Conservation (phyloP, 495 filamentous ascomycete species). For the Aspergillus indologenus region DNA sequence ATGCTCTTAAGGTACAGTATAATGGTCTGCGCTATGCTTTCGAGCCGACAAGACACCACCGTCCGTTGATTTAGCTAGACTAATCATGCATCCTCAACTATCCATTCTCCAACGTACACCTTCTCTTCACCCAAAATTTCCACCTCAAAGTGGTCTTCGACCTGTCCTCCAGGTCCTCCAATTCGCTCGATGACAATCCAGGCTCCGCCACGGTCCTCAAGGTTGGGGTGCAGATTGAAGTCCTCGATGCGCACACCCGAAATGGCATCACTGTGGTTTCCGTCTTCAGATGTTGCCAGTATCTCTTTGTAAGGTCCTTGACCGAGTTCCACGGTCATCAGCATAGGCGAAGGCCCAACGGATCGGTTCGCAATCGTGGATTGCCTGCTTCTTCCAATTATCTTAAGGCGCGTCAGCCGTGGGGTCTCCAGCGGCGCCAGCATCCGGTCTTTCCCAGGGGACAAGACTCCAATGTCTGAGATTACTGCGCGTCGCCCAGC, state of each 20-base stretch:
- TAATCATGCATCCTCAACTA: constrained; percentile 36
- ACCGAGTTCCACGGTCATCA: constrained; percentile 64
- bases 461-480: constrained; percentile 48
- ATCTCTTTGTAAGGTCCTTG: constrained; percentile 62
- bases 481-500: constrained; percentile 63
- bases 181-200: constrained; percentile 80
- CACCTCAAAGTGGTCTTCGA: constrained; percentile 58
- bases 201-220: constrained; percentile 48
- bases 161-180: constrained; percentile 48
- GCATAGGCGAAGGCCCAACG: constrained; percentile 52
- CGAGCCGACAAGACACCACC: background rate
- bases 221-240: constrained; percentile 63
- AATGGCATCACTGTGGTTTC: constrained; percentile 65
- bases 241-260: constrained; percentile 68
- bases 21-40: background rate
- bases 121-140: constrained; percentile 66
- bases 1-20: background rate
- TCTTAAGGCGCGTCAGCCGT: constrained; percentile 56
- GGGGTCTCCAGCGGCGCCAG: constrained; percentile 47
- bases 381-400: constrained; percentile 46
- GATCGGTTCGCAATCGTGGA: constrained; percentile 36
- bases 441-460: constrained; percentile 49
- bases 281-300: constrained; percentile 56
- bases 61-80: background rate
- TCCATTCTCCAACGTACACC: constrained; percentile 59